A percentile compares a stretch with the other conserved stretches of the same genome.
Conservation (phyloP, 2,329 filamentous ascomycete genomes). For the Phialophora verrucosa region DNA sequence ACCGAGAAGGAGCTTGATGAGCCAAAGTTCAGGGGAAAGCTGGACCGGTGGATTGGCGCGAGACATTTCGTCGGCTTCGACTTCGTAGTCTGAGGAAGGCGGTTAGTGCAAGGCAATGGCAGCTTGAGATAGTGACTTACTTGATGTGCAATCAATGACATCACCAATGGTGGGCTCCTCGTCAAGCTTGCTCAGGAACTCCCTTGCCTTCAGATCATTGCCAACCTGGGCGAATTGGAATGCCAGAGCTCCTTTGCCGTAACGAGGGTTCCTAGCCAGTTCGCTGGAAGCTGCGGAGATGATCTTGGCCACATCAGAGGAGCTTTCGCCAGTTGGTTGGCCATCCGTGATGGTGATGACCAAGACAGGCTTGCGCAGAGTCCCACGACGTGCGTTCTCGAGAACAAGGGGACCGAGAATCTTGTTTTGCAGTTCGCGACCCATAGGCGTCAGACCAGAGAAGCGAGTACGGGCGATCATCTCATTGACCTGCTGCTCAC, state of each 20-base stretch:
- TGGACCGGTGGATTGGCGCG: conserved; percentile 66
- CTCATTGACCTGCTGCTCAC: conserved; percentile 62
- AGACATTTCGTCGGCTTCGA: conserved; percentile 70
- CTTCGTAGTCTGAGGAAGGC: conserved; percentile 63
- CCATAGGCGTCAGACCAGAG: conserved; percentile 70
- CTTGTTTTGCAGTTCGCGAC: conserved; percentile 66
- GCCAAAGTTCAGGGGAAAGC: conserved; percentile 69
- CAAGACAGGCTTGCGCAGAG: conserved; percentile 67
- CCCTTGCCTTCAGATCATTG: conserved; percentile 67
- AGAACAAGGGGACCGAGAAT: conserved; percentile 67
- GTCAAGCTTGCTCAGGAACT: conserved; percentile 69
- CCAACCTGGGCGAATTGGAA: conserved; percentile 74
- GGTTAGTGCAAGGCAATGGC: not conserved
- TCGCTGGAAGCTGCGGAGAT: conserved; percentile 62
- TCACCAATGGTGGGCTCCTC: conserved; percentile 65
- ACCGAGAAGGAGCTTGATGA: conserved; percentile 70
- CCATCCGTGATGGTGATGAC: conserved; percentile 71
- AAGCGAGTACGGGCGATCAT: conserved; percentile 66
- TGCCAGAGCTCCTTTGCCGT: conserved; percentile 64
- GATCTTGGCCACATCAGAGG: conserved; percentile 62
- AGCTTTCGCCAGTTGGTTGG: conserved; percentile 67
- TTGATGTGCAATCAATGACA: conserved; percentile 71
- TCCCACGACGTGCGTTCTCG: conserved; percentile 56
- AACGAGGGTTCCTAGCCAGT: conserved; percentile 55
- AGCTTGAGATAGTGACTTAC: conserved; percentile 53